Percentiles rank a stretch among this genome's conserved stretches.
Evolutionary conservation across 164 flowering plant genomes (phyloP).

Genomic region (Sextonia rubra): DNA sequence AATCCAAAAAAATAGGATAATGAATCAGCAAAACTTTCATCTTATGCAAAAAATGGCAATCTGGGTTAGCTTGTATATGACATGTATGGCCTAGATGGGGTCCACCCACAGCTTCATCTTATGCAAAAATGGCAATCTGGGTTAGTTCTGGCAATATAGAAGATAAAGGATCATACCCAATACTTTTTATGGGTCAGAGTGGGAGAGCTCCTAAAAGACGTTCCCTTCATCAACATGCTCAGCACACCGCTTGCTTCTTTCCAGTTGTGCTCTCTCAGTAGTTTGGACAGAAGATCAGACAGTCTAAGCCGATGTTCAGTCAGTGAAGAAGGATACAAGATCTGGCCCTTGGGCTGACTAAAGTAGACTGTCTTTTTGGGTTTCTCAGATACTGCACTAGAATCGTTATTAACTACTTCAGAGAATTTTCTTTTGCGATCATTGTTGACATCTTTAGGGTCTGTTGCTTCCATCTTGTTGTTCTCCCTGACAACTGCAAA

Average conservation of each 20-base stretch:
- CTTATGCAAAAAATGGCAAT: background rate
- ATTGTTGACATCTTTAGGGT: background rate
- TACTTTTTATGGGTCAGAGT: slow-evolving; percentile 41
- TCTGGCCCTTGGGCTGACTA: slow-evolving; percentile 35
- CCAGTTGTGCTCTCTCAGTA: slow-evolving; percentile 52
- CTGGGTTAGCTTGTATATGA: background rate
- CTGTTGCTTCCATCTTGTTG: background rate
- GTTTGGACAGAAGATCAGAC: slow-evolving; percentile 27
- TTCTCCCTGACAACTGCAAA: background rate
- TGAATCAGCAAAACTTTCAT: background rate
- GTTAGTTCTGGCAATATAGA: background rate
- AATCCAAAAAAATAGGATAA: background rate
- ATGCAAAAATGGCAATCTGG: no score
- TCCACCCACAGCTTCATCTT: background rate
- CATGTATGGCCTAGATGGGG: background rate
- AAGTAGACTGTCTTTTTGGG: slow-evolving; percentile 16
- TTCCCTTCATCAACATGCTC: slow-evolving; percentile 46
- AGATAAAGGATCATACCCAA: slow-evolving; percentile 32
- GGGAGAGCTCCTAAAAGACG: slow-evolving; percentile 30
- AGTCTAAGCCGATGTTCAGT: slow-evolving; percentile 32
- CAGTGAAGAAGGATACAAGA: slow-evolving; percentile 20
- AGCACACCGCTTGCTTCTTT: slow-evolving; percentile 57
- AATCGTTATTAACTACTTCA: background rate
- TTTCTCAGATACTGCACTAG: background rate
- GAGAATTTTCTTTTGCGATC: slow-evolving; percentile 6